Evolutionary conservation across 2,329 filamentous ascomycete species (phyloP).

Genomic region (Hypoxylon sp.): DNA sequence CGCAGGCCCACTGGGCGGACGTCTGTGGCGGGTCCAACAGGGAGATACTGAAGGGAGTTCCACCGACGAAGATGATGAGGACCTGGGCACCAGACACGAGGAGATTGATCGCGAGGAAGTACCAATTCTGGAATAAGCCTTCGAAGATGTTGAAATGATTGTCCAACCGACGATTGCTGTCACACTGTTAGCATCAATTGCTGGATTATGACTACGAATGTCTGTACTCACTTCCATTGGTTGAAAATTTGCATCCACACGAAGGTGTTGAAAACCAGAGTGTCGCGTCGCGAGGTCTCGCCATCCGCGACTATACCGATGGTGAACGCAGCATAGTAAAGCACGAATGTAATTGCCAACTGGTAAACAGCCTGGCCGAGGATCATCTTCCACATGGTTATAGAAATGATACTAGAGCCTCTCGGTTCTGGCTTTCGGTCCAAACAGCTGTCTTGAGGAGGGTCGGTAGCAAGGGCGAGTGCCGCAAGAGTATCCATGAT

Average conservation of each 20-base stretch:
- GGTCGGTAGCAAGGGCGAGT: slow-evolving; percentile 88
- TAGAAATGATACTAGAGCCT: slow-evolving; percentile 77
- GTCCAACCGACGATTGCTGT: slow-evolving; percentile 88
- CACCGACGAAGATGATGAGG: slow-evolving; percentile 90
- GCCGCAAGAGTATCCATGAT: slow-evolving; percentile 98
- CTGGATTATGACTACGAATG: slow-evolving; percentile 47
- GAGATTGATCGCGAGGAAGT: slow-evolving; percentile 87
- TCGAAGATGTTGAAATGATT: slow-evolving; percentile 98
- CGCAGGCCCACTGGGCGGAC: slow-evolving; percentile 87
- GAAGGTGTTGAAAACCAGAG: slow-evolving; percentile 96
- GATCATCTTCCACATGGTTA: slow-evolving; percentile 99
- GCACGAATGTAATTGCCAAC: slow-evolving; percentile 81
- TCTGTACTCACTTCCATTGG: slow-evolving; percentile 84
- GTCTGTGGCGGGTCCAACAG: slow-evolving; percentile 67
- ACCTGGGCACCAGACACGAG: slow-evolving; percentile 92
- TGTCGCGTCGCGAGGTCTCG: slow-evolving; percentile 71
- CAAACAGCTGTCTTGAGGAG: slow-evolving; percentile 85
- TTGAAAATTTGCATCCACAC: slow-evolving; percentile 99
- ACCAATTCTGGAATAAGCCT: slow-evolving; percentile 85
- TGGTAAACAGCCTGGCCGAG: slow-evolving; percentile 93
- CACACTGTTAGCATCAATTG: slow-evolving; percentile 45
- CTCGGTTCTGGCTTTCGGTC: slow-evolving; percentile 78
- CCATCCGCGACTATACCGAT: slow-evolving; percentile 66
- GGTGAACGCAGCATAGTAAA: slow-evolving; percentile 80
- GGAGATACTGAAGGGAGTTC: slow-evolving; percentile 82